Percentiles rank a stretch among this genome's conserved stretches.
phyloP scores from a whole-genome alignment of 2,329 filamentous ascomycete genomes.

The Exophiala spinifera region DNA sequence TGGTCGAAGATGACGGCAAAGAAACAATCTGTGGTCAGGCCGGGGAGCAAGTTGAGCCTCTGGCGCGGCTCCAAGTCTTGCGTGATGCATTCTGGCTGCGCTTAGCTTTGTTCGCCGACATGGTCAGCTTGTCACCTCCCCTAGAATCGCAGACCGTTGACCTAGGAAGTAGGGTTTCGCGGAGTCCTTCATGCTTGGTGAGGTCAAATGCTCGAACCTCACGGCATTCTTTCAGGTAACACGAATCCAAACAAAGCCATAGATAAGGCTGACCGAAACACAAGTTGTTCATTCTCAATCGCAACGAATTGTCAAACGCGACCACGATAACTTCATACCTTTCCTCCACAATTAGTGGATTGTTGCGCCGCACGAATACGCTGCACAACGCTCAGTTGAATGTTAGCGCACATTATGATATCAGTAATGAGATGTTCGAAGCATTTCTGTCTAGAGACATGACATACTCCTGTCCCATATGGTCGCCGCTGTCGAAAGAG shows the following conservation, averaged over 20 bases:
- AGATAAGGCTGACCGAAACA: background rate
- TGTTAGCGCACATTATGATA: constrained; percentile 71
- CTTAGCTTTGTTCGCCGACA: constrained; percentile 66
- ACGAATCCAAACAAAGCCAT: background rate
- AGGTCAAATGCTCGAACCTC: constrained; percentile 64
- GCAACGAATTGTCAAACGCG: constrained; percentile 62
- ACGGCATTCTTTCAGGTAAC: constrained; percentile 61
- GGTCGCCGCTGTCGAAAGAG: constrained; percentile 36
- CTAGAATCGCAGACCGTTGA: background rate
- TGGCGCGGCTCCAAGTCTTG: constrained; percentile 58
- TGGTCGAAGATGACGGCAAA: constrained; percentile 45
- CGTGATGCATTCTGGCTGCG: constrained; percentile 69
- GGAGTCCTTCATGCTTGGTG: constrained; percentile 70
- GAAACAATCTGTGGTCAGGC: constrained; percentile 39
- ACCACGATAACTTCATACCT: constrained; percentile 61
- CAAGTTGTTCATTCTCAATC: constrained; percentile 68
- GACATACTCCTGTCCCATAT: constrained; percentile 29
- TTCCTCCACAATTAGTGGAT: constrained; percentile 55
- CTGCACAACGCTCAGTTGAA: constrained; percentile 61
- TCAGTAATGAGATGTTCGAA: constrained; percentile 45
- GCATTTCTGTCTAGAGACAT: constrained; percentile 31
- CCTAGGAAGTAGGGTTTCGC: constrained; percentile 55
- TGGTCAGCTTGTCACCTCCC: constrained; percentile 45
- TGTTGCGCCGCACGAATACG: constrained; percentile 59
- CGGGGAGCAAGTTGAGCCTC: constrained; percentile 32